phyloP scores from a whole-genome alignment of 768 basidiomycete species.

The Imleria badia region DNA sequence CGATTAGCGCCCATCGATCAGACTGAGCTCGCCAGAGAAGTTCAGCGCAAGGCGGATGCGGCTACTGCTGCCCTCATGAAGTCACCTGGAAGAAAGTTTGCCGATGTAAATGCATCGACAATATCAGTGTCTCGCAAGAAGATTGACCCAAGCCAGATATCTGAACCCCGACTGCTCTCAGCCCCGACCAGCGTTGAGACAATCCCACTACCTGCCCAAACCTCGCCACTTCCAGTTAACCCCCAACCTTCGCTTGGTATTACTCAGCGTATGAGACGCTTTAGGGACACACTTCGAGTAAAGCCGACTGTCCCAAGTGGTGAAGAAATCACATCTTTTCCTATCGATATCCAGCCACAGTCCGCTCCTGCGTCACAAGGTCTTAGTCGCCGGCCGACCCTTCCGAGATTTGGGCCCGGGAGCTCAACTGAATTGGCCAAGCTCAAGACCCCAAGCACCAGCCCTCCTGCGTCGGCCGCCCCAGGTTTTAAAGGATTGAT shows the following conservation, averaged over 20 bases:
- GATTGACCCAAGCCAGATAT: constrained; percentile 63
- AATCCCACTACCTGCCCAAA: constrained; percentile 48
- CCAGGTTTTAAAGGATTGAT: constrained; percentile 81
- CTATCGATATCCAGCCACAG: constrained; percentile 43
- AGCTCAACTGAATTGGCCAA: constrained; percentile 49
- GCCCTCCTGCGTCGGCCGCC: constrained; percentile 68
- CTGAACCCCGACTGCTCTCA: constrained; percentile 63
- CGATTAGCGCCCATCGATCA: constrained; percentile 45
- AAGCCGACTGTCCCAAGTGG: constrained; percentile 47
- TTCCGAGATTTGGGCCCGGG: constrained; percentile 40
- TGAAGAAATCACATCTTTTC: constrained; percentile 49
- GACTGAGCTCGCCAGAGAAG: constrained; percentile 58
- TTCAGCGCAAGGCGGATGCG: constrained; percentile 67
- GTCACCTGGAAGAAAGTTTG: constrained; percentile 41
- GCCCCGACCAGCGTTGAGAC: constrained; percentile 68
- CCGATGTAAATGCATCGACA: constrained; percentile 40
- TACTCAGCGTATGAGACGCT: constrained; percentile 69
- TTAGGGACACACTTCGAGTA: constrained; percentile 66
- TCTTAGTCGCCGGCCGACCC: constrained; percentile 45
- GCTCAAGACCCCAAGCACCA: constrained; percentile 54
- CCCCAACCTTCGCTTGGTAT: constrained; percentile 49
- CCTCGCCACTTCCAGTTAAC: constrained; percentile 35
- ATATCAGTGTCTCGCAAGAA: constrained; percentile 50
- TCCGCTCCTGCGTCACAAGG: constrained; percentile 30
- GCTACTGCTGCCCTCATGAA: constrained; percentile 62